These are phyloP conservation scores for Eucalyptus viminalis DNA, from an alignment of 345 rosid species.

Conservation along the genomic window DNA sequence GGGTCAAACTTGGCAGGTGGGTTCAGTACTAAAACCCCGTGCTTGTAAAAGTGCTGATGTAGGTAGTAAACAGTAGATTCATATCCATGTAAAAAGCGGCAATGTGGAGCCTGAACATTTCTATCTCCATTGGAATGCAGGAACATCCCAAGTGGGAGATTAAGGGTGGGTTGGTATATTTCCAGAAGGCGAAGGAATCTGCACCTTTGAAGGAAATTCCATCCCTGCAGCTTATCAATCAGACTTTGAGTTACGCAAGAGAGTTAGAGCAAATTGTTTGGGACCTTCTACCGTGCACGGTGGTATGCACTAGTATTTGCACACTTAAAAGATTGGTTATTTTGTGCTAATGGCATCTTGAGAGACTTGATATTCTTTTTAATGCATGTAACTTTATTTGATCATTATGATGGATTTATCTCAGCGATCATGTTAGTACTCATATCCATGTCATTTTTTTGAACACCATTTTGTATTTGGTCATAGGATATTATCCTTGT, in stretches of 20 bases:
- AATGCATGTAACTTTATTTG: too few species aligned
- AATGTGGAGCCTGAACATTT: too few species aligned
- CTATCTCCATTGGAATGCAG: too few species aligned
- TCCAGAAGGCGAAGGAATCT: too few species aligned
- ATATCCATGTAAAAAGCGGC: too few species aligned
- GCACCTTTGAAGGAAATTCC: too few species aligned
- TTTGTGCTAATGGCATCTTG: not conserved
- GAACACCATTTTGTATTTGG: not conserved
- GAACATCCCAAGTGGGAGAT: too few species aligned
- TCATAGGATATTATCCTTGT: not conserved
- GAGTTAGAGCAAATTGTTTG: accelerated
- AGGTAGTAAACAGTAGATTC: not conserved
- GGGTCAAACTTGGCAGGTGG: not conserved
- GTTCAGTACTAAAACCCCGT: not conserved
- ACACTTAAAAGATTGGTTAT: not conserved
- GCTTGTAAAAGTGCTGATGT: not conserved
- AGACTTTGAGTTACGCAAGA: too few species aligned
- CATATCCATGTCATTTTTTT: not conserved
- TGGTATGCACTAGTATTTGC: not conserved
- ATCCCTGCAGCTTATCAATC: too few species aligned
- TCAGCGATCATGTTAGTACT: not conserved
- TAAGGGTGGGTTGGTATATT: too few species aligned
- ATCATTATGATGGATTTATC: too few species aligned
- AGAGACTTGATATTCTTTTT: not conserved
- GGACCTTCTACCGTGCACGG: not conserved